Evolutionary conservation across 2,329 filamentous ascomycete genomes (phyloP).

Genomic region (Aspergillus ochraceoroseus): DNA sequence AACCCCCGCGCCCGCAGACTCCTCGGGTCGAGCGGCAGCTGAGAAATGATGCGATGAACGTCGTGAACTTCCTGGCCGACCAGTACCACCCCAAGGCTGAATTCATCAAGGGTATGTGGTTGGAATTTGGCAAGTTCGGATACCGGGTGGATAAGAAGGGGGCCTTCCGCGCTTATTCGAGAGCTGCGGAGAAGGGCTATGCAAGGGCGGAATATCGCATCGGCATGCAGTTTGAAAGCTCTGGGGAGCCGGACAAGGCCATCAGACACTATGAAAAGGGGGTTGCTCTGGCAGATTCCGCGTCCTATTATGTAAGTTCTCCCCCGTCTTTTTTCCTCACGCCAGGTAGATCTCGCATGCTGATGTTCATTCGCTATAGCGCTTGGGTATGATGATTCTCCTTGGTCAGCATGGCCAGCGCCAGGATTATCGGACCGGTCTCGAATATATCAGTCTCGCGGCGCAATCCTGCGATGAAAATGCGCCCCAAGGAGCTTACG

Average conservation of each 20-base stretch:
- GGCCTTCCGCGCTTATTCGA: slow-evolving; percentile 79
- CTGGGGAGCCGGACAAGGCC: slow-evolving; percentile 85
- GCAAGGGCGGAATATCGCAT: slow-evolving; percentile 90
- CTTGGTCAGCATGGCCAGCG: slow-evolving; percentile 87
- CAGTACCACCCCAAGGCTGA: slow-evolving; percentile 90
- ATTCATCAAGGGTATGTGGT: slow-evolving; percentile 93
- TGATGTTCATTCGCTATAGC: slow-evolving; percentile 47
- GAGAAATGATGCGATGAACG: slow-evolving; percentile 81
- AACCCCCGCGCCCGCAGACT: slow-evolving; percentile 64
- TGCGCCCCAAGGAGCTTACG: slow-evolving; percentile 89
- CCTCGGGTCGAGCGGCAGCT: slow-evolving; percentile 86
- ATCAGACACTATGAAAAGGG: slow-evolving; percentile 85
- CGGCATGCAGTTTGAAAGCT: slow-evolving; percentile 96
- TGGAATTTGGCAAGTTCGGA: slow-evolving; percentile 96
- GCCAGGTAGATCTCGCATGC: not conserved
- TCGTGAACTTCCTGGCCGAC: slow-evolving; percentile 81
- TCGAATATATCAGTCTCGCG: slow-evolving; percentile 77
- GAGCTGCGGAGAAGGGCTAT: slow-evolving; percentile 81
- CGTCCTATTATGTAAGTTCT: slow-evolving; percentile 62
- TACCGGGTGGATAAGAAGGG: slow-evolving; percentile 88
- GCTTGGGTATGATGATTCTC: slow-evolving; percentile 95
- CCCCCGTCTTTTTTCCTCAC: not conserved
- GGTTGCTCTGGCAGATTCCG: slow-evolving; percentile 75
- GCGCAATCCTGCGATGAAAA: slow-evolving; percentile 91
- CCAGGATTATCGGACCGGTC: slow-evolving; percentile 70